phyloP scores from a whole-genome alignment of 352 stramenopile genomes.

The Phytophthora melonis region DNA sequence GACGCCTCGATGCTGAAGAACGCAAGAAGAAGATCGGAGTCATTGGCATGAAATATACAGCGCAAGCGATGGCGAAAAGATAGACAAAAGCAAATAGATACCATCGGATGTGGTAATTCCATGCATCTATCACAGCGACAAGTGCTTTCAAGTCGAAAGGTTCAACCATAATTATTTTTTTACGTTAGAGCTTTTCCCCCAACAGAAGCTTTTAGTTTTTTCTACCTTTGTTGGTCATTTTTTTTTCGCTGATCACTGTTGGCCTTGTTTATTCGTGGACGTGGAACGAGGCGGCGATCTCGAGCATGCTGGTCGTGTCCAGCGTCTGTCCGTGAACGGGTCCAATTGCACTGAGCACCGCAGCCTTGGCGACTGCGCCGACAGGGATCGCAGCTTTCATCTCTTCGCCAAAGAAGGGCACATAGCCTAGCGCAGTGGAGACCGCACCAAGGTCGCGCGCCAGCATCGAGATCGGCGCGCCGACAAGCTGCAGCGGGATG shows the following conservation, averaged over 20 bases:
- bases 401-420: slow-evolving; percentile 78
- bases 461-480: slow-evolving; percentile 73
- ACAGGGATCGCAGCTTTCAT: slow-evolving; percentile 76
- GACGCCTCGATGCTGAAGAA: slow-evolving; percentile 68
- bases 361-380: slow-evolving; percentile 77
- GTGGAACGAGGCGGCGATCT: slow-evolving; percentile 83
- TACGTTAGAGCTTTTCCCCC: neutral
- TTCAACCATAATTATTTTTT: slow-evolving; percentile 22
- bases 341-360: slow-evolving; percentile 84
- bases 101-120: neutral
- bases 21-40: slow-evolving; percentile 80
- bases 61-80: slow-evolving; percentile 52
- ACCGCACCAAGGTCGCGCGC: slow-evolving; percentile 65
- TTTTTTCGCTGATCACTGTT: neutral
- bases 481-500: slow-evolving; percentile 81
- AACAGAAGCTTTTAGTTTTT: neutral
- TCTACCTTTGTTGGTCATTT: neutral
- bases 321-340: slow-evolving; percentile 62
- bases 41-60: slow-evolving; percentile 81
- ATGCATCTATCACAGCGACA: neutral
- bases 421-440: slow-evolving; percentile 59
- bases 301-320: slow-evolving; percentile 80
- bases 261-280: slow-evolving; percentile 55
- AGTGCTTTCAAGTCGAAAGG: neutral
- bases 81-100: slow-evolving; percentile 9